Conservation (phyloP, 1,284 basidiomycete species). For the Ceratobasidium sp. region DNA sequence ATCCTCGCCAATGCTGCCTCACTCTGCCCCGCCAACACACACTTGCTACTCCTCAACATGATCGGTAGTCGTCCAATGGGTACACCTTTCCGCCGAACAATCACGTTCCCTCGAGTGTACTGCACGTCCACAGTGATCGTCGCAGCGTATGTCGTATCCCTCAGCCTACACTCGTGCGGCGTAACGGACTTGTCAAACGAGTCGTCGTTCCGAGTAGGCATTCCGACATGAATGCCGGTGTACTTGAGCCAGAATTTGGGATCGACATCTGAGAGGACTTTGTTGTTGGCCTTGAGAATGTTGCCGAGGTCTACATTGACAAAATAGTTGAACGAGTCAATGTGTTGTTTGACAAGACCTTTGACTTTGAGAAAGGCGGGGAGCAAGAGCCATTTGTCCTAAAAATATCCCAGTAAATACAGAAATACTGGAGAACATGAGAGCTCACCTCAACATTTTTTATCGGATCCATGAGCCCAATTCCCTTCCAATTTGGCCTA, state of each 20-base stretch:
- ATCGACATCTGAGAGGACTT: conserved; percentile 95
- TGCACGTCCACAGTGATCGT: conserved; percentile 95
- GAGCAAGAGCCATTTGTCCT: conserved; percentile 98
- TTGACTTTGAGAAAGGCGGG: conserved; percentile 97
- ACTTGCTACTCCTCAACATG: conserved; percentile 97
- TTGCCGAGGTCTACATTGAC: conserved; percentile 97
- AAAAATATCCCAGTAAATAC: conserved; percentile 19
- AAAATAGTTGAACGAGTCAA: conserved; percentile 99
- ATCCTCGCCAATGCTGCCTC: conserved; percentile 89
- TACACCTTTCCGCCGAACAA: conserved; percentile 85
- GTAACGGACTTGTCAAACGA: conserved; percentile 87
- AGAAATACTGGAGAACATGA: background rate
- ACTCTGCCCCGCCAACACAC: conserved; percentile 81
- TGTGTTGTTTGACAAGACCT: conserved; percentile 99
- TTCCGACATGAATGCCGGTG: conserved; percentile 92
- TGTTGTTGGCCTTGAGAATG: conserved; percentile 93
- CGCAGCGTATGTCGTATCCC: conserved; percentile 96
- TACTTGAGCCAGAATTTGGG: conserved; percentile 98
- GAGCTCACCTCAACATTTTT: conserved; percentile 76
- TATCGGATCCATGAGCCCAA: conserved; percentile 79
- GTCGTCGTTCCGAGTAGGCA: conserved; percentile 89
- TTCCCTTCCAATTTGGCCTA: conserved; percentile 70
- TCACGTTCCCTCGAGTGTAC: conserved; percentile 92
- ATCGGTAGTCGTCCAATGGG: conserved; percentile 94
- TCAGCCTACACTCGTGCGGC: conserved; percentile 96